These are phyloP conservation scores for Jackrogersella multiformis DNA, from an alignment of 495 filamentous ascomycete species.

Conservation along the genomic window DNA sequence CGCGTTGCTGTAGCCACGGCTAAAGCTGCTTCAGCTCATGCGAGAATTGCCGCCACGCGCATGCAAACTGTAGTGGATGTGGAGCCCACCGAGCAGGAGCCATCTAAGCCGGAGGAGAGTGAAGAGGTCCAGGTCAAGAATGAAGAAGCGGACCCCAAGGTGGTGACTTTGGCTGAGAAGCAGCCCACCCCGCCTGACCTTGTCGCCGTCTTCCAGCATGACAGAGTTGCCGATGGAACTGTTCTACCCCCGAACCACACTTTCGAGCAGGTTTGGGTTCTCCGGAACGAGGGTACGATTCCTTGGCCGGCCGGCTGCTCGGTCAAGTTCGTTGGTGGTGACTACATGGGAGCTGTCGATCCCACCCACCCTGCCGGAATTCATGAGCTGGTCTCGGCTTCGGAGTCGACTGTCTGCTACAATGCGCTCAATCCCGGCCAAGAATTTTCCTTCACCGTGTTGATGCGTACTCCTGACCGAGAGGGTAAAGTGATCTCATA, in stretches of 20 bases:
- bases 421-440: conserved; percentile 75
- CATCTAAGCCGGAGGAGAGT: conserved; percentile 26
- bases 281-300: conserved; percentile 81
- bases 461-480: conserved; percentile 79
- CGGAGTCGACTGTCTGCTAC: conserved; percentile 81
- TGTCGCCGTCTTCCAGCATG: conserved; percentile 79
- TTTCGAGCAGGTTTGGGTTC: conserved; percentile 92
- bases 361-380: conserved; percentile 77
- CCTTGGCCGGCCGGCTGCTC: conserved; percentile 90
- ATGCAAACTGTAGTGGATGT: conserved; percentile 79
- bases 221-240: conserved; percentile 82
- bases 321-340: conserved; percentile 90
- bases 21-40: conserved; percentile 54
- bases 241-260: conserved; percentile 68
- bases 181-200: conserved; percentile 54
- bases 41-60: conserved; percentile 66
- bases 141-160: conserved; percentile 39
- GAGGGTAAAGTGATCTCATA: conserved; percentile 85
- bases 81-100: conserved; percentile 60
- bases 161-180: conserved; percentile 40
- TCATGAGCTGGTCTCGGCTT: conserved; percentile 73
- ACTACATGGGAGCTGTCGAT: conserved; percentile 92
- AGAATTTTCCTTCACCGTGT: conserved; percentile 80
- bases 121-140: conserved; percentile 54
- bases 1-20: conserved; percentile 60